Base-by-base conservation (phyloP, 257 asterid species). In the Nicotiana tabacum region DNA sequence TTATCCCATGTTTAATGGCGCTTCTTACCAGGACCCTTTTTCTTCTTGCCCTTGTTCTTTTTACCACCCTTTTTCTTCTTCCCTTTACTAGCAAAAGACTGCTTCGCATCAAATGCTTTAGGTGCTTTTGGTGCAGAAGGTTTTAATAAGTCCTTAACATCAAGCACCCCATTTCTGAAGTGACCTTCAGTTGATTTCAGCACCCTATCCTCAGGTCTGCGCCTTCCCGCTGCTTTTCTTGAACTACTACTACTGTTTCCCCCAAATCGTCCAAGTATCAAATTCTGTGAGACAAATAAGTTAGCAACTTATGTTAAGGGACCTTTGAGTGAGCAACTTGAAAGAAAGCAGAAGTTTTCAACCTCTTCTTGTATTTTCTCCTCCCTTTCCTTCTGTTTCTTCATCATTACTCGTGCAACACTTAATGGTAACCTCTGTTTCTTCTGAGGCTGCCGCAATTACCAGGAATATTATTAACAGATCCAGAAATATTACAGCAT, bases 401-500 rank as follows among this genome's bases (percentile, higher is more conserved):
- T 94, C 98, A 94, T 94, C 79, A 83, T 43, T 68, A 88, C 90
- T 79, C 92, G 89, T 13, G 97, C 97, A 29, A 96, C 95, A 77
- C 97, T 93, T n/a, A 96, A 95, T 4, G 99, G 98, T 81, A 94
- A 82, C 39, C 97, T 87, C 87, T 94, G 98, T 69, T 89, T 89
- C 92, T 95, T 93, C 37, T 88, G 92, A 83, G 96, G 92, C 99
- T 92, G 89, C 82, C 6, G 2, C 80, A 66, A 69, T 58, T 74
- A 56, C 30, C 79, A 64, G 16, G 65, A 2, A 67, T 1, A 37
- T 11, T 11, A 46, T 74, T 29, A 70, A 81, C 66, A 66, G 17
- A 78, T 48, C 64, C 55, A 35, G 21, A 24, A 6, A 32, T 32
- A 85, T 83, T 48, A 65, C 10, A 60, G 46, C n/a, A 61, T 6